These are phyloP conservation scores for Amanita thiersii DNA, from an alignment of 768 basidiomycete genomes.

Conservation along the genomic window DNA sequence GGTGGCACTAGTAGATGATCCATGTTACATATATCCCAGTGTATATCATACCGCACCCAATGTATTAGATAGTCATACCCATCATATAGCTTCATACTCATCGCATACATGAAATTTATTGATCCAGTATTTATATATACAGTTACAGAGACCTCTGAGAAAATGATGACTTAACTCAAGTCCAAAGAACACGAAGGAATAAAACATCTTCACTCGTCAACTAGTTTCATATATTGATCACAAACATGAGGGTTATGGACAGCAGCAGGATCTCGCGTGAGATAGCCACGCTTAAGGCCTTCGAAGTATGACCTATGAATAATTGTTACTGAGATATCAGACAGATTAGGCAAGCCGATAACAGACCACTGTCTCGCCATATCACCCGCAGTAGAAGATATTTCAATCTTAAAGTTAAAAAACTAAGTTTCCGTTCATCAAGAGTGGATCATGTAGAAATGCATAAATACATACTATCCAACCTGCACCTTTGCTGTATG, in stretches of 20 bases:
- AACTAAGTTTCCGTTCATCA: slow-evolving; percentile 17
- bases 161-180: too few relatives aligned
- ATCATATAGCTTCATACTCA: too few relatives aligned
- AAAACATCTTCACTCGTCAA: too few relatives aligned
- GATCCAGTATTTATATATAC: too few relatives aligned
- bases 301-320: slow-evolving; percentile 70
- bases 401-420: slow-evolving; percentile 75
- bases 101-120: too few relatives aligned
- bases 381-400: slow-evolving; percentile 38
- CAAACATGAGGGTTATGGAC: slow-evolving; percentile 58
- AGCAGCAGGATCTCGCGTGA: slow-evolving; percentile 54
- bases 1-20: too few relatives aligned
- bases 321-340: slow-evolving; percentile 2
- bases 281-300: slow-evolving; percentile 47
- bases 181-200: too few relatives aligned
- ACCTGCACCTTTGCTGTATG: slow-evolving; percentile 51
- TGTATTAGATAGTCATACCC: too few relatives aligned
- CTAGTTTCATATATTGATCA: too few relatives aligned
- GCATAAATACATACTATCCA: slow-evolving; percentile 65
- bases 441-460: background rate
- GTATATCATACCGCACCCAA: too few relatives aligned
- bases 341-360: background rate
- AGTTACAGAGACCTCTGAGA: too few relatives aligned
- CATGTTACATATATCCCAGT: too few relatives aligned
- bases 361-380: slow-evolving; percentile 54